Conservation (phyloP, 2,329 filamentous ascomycete species). For the Fusarium sulawesiense region DNA sequence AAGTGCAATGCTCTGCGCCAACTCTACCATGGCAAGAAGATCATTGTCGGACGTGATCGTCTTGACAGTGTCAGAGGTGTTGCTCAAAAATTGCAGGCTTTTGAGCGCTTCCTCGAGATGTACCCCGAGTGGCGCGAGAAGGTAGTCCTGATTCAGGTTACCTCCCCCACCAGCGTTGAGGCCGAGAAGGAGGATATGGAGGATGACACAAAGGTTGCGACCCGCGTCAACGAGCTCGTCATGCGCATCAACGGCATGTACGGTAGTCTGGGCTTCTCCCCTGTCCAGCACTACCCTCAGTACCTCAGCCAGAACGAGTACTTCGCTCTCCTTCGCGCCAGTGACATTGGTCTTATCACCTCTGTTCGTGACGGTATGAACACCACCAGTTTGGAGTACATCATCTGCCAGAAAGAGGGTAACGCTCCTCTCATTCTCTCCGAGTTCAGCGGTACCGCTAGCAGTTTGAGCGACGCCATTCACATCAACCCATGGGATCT, state of each 20-base stretch:
- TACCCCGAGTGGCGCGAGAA: conserved; percentile 93
- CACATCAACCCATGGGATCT: conserved; percentile 98
- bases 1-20: conserved; percentile 79
- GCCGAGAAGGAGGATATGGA: conserved; percentile 77
- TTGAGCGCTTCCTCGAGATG: conserved; percentile 88
- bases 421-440: conserved; percentile 92
- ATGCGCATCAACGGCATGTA: conserved; percentile 92
- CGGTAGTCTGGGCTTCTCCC: conserved; percentile 87
- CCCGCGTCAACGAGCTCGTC: conserved; percentile 89
- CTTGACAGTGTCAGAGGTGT: conserved; percentile 93
- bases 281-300: conserved; percentile 94
- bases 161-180: conserved; percentile 84
- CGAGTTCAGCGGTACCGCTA: conserved; percentile 94
- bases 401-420: conserved; percentile 88
- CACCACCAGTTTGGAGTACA: conserved; percentile 94
- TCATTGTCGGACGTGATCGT: conserved; percentile 95
- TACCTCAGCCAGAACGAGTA: conserved; percentile 92
- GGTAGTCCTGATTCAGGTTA: conserved; percentile 95
- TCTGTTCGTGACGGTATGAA: conserved; percentile 98
- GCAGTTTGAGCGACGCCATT: conserved; percentile 84
- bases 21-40: conserved; percentile 88
- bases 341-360: conserved; percentile 93
- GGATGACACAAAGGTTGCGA: conserved; percentile 80
- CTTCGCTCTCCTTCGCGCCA: conserved; percentile 89
- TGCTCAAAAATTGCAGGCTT: conserved; percentile 94